Evolutionary conservation across 1,284 basidiomycete species (phyloP).

Genomic region (Gymnopus androsaceus): DNA sequence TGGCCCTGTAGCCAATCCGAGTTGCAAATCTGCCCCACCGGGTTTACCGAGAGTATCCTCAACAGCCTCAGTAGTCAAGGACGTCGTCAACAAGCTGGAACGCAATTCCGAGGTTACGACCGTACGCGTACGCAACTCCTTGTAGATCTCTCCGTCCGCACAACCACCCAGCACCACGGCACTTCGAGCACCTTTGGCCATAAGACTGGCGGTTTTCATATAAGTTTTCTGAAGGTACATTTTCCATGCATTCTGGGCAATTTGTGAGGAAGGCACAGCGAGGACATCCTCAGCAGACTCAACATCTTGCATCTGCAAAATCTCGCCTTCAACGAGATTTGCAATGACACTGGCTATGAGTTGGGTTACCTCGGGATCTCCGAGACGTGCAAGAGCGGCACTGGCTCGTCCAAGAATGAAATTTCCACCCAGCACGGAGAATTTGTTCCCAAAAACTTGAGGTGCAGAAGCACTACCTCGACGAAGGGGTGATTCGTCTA

Average conservation of each 20-base stretch:
- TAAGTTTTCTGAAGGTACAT: constrained; percentile 94
- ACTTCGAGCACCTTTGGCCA: constrained; percentile 91
- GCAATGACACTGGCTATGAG: constrained; percentile 91
- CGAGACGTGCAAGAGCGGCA: constrained; percentile 85
- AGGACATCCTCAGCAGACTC: constrained; percentile 28
- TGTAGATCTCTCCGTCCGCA: constrained; percentile 78
- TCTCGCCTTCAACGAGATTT: constrained; percentile 96
- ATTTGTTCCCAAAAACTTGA: constrained; percentile 91
- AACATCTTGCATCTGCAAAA: constrained; percentile 78
- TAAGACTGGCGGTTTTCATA: constrained; percentile 93
- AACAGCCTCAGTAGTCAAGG: constrained; percentile 79
- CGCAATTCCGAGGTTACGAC: constrained; percentile 88
- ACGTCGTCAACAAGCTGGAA: constrained; percentile 97
- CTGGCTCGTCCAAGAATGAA: constrained; percentile 93
- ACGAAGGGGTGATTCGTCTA: constrained; percentile 84
- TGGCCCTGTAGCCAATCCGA: constrained; percentile 91
- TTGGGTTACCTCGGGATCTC: constrained; percentile 89
- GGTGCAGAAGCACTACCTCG: constrained; percentile 86
- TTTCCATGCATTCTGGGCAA: constrained; percentile 63
- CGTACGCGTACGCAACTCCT: constrained; percentile 92
- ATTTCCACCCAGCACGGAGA: constrained; percentile 92
- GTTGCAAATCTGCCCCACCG: constrained; percentile 80
- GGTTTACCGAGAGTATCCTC: constrained; percentile 73
- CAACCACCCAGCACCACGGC: constrained; percentile 90
- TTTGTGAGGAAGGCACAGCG: constrained; percentile 16